Evolutionary conservation across 305 asterid species (phyloP), one percentile per base, ranked within the genome.

Genomic region (Rubia tinctorum): DNA sequence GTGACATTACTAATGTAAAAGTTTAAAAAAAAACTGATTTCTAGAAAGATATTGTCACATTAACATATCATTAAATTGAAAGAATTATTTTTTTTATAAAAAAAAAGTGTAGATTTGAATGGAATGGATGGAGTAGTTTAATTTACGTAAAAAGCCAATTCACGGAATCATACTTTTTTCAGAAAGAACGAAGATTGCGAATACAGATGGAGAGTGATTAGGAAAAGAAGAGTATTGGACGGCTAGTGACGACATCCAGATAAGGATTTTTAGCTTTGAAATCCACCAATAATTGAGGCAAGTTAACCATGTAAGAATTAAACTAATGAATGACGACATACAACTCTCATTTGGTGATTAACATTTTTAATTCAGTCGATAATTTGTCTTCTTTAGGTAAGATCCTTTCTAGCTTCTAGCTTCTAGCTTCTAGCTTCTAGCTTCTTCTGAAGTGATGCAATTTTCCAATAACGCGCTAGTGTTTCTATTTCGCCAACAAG

Each of bases 401-500:
- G 62, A 56, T 22, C 27, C 8, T 56, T 10, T 8, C 18, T 14
- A 51, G 58, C 15, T 20, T 3, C 39, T 3, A 34, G 39, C 58
- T 51, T 13, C 37, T 45, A 7, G n/a, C n/a, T 10, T 8, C 18
- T 14, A 51, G 58, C 15, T 20, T 3, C 39, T 3, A 34, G 39
- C 58, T 51, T 13, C 37, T 45, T n/a, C n/a, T n/a, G 7, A 7
- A 20, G 56, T 12, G 56, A 53, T 53, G 60, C 60, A 18, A 53
- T 53, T n/a, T 22, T 53, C 60, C 59, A 20, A 15, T 34, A 47
- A 5, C 55, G 39, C 40, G 30, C 72, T 34, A 66, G 17, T 73
- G 56, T 53, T 73, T 47, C 71, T 63, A 49, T 20, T 73, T 45
- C 6, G 8, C 63, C 70, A 73, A 73, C 76, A 72, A 72, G 8